phyloP scores from a whole-genome alignment of 2,329 filamentous ascomycete genomes.

The Shiraia sp. region DNA sequence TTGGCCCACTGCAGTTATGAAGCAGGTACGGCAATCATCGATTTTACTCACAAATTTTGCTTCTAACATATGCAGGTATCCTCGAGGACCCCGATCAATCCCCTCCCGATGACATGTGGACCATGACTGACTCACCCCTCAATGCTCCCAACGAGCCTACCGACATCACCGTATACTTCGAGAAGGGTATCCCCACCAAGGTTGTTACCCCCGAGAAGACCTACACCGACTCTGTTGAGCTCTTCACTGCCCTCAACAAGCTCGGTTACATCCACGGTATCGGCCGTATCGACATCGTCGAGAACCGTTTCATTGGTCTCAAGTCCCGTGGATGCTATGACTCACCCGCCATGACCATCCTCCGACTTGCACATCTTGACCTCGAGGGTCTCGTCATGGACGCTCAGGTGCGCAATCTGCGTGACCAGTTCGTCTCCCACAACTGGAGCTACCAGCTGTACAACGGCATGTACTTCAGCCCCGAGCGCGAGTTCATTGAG shows the following conservation, averaged over 20 bases:
- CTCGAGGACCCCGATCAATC: slow-evolving; percentile 68
- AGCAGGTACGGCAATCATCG: slow-evolving; percentile 55
- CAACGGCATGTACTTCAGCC: slow-evolving; percentile 71
- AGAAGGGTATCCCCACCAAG: slow-evolving; percentile 75
- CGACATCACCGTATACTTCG: slow-evolving; percentile 72
- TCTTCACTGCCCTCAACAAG: slow-evolving; percentile 73
- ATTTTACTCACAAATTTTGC: too few relatives aligned
- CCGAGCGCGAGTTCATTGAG: slow-evolving; percentile 73
- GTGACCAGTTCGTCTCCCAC: slow-evolving; percentile 70
- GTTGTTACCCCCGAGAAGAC: slow-evolving; percentile 62
- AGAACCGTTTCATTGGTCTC: slow-evolving; percentile 78
- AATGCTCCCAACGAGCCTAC: slow-evolving; percentile 71
- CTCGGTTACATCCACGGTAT: slow-evolving; percentile 75
- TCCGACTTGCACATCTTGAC: slow-evolving; percentile 63
- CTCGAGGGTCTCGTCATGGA: slow-evolving; percentile 70
- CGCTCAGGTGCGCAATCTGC: slow-evolving; percentile 68
- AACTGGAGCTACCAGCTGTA: slow-evolving; percentile 52
- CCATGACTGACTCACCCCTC: slow-evolving; percentile 68
- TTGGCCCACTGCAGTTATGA: slow-evolving; percentile 80
- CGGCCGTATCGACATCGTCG: slow-evolving; percentile 81
- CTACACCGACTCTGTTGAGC: slow-evolving; percentile 69
- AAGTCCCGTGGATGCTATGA: slow-evolving; percentile 84
- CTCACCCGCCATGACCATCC: slow-evolving; percentile 49
- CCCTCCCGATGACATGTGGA: slow-evolving; percentile 81
- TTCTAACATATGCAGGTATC: slow-evolving; percentile 46